Evolutionary conservation across 371 early-diverging fungal species (phyloP).

Genomic region (Gilbertella persicaria): DNA sequence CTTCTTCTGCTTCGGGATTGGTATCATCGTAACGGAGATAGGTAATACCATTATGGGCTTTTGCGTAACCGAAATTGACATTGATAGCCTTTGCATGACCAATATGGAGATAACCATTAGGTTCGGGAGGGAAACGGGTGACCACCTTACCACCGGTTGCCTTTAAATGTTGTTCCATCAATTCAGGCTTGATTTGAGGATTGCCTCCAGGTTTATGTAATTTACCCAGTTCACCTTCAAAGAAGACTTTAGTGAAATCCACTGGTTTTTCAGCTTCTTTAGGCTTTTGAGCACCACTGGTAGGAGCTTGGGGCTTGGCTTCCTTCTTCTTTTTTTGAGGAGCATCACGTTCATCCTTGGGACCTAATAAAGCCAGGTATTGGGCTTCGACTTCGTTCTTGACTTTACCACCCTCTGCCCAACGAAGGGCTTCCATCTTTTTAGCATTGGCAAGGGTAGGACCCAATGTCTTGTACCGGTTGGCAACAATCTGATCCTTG

Average conservation of each 20-base stretch:
- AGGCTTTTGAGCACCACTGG: conserved; percentile 38
- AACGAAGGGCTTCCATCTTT: conserved; percentile 70
- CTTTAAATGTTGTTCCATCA: conserved; percentile 93
- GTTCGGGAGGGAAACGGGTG: conserved; percentile 99
- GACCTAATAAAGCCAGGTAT: conserved; percentile 83
- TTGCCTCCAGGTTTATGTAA: conserved; percentile 98
- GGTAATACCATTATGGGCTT: conserved; percentile 89
- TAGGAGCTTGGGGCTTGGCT: conserved; percentile 41
- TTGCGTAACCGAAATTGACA: conserved; percentile 98
- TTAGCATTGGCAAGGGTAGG: conserved; percentile 73
- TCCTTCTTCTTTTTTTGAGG: conserved; percentile 71
- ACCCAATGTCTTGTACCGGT: conserved; percentile 85
- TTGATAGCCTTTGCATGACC: conserved; percentile 99
- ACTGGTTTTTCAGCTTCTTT: conserved; percentile 31
- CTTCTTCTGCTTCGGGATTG: conserved; percentile 98
- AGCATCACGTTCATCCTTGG: conserved; percentile 94
- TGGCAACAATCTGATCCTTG: conserved; percentile 72
- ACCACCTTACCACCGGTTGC: conserved; percentile 94
- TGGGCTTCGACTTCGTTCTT: conserved; percentile 88
- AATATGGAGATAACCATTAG: conserved; percentile 98
- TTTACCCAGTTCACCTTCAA: conserved; percentile 89
- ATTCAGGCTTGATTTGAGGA: conserved; percentile 91
- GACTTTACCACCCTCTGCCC: conserved; percentile 89
- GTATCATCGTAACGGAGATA: conserved; percentile 99
- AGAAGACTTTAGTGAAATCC: conserved; percentile 63